Evolutionary conservation across 495 filamentous ascomycete species (phyloP).

Genomic region (Xylaria castorea): DNA sequence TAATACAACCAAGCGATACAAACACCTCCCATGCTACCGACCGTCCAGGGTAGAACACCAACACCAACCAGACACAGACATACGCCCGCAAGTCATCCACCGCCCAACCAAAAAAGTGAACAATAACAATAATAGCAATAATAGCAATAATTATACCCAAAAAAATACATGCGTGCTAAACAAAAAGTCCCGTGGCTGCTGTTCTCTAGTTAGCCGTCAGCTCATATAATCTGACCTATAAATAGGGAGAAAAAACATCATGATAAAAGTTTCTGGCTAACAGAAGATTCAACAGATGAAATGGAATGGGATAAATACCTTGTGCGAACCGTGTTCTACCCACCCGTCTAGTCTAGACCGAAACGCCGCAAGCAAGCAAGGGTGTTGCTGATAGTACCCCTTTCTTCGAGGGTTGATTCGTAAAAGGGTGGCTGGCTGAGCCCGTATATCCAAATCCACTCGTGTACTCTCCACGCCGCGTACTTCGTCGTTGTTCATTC

Average conservation of each 20-base stretch:
- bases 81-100: not conserved
- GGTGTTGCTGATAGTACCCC: not conserved
- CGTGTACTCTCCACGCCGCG: not conserved
- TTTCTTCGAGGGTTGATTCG: not conserved
- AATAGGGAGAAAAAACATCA: not conserved
- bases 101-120: not conserved
- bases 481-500: not conserved
- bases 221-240: not conserved
- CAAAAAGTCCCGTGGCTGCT: not conserved
- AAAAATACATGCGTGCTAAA: not conserved
- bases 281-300: not conserved
- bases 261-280: not conserved
- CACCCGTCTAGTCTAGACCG: conserved; percentile 13
- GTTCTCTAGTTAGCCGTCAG: not conserved
- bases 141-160: not conserved
- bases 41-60: not conserved
- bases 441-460: not conserved
- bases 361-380: conserved; percentile 15
- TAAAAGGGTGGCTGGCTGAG: not conserved
- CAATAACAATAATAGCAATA: not conserved
- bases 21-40: not conserved
- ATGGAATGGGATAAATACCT: not conserved
- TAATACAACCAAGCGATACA: conserved; percentile 3
- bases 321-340: not conserved
- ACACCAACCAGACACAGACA: not conserved